Base-by-base conservation (phyloP, 495 filamentous ascomycete species). In the Lophiotrema nucula region DNA sequence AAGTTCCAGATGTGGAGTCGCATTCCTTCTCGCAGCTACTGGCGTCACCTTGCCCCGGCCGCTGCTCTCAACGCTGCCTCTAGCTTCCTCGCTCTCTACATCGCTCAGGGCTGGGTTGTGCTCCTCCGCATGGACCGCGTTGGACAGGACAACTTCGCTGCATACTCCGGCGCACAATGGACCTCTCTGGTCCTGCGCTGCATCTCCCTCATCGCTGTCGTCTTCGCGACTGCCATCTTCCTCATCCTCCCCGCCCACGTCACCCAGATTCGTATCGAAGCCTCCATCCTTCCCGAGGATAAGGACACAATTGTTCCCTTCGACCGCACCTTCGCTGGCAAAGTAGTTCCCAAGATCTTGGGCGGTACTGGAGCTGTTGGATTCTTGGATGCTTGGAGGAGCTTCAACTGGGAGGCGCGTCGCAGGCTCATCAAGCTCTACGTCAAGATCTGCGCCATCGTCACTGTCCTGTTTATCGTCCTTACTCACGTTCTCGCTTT, bases 241-340 rank as follows among this genome's bases (percentile, higher is more conserved):
- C 67, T 88, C 43, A 68, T 79, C 42, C 70, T 90, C 55, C 88
- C 88, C 4, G 83, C 81, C 12, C 72, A 70, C 6, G 84, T 86
- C 13, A 80, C 81, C 25, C 78, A 86, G 35, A 74, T 82, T 56
- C 86, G 88, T 51, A 80, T 90, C 21, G 84, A 89, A 42, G 87
- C 88, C 15, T 86, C 84, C 3, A 79, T 88, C 68, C 80, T 90
- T 0, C 76, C 85, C 0, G 85, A 88, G 53, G 77, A 81, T 23
- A 73, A 88, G 43, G 83, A 90, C 69, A 78, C 82, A 2, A 88
- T 91, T 56, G 83, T 90, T 42, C 82, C 84, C n/a, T 89, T 90
- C 49, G 88, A 90, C 72, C 81, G 85, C 45, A 81, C 77, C 43
- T 88, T 88, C 56, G 82, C 77, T 46, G 67, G 43, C 41, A 74